Conservation (phyloP, 2,329 filamentous ascomycete species). For the Alternaria ventricosa region DNA sequence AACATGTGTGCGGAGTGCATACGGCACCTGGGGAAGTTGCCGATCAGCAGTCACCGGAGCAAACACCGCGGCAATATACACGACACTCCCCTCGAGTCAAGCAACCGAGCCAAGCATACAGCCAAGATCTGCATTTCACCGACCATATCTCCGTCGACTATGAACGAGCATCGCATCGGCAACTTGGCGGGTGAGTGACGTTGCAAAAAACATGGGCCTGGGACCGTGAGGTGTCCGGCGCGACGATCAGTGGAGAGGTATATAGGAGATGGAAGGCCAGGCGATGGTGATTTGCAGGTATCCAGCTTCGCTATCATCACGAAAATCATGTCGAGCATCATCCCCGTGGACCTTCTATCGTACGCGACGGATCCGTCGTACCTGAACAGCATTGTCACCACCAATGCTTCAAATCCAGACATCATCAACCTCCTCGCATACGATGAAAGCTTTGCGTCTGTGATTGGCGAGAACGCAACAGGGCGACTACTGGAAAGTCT, state of each 20-base stretch:
- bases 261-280: background rate
- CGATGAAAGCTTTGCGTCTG: conserved; percentile 40
- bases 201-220: background rate
- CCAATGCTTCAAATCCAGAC: conserved; percentile 39
- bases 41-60: background rate
- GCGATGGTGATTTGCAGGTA: background rate
- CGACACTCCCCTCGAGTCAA: background rate
- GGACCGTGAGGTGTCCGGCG: background rate
- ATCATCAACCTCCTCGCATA: conserved; percentile 49
- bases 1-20: background rate
- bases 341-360: conserved; percentile 41
- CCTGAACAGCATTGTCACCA: conserved; percentile 35
- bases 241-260: background rate
- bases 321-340: conserved; percentile 37
- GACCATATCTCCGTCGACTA: background rate
- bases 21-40: background rate
- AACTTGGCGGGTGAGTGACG: background rate
- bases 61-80: background rate
- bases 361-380: conserved; percentile 42
- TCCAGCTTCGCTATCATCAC: conserved; percentile 26
- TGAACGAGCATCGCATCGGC: background rate
- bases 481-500: conserved; percentile 42
- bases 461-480: conserved; percentile 42
- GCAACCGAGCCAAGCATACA: background rate
- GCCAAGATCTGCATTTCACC: background rate